These are phyloP conservation scores for Entamoeba invadens DNA, from an alignment of 208 protist species.

Conservation along the genomic window DNA sequence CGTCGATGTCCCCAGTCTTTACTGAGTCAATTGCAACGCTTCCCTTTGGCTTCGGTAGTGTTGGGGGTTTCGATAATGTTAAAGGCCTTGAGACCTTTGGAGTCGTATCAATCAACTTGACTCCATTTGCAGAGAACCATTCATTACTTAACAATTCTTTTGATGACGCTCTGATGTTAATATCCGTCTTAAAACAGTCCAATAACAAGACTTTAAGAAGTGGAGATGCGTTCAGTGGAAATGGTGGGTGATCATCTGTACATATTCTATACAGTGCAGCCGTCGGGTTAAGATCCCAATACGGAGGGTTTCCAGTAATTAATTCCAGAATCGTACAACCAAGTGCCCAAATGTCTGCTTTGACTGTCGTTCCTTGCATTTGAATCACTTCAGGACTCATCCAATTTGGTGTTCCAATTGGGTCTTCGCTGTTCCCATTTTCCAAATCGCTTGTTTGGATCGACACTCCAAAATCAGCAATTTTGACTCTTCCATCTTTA, in stretches of 20 bases:
- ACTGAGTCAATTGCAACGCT: neutral
- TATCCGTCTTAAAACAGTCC: constrained; percentile 19
- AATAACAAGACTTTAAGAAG: constrained; percentile 12
- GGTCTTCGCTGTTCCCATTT: constrained; percentile 50
- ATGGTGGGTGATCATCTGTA: constrained; percentile 4
- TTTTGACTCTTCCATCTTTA: constrained; percentile 17
- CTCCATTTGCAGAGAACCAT: neutral
- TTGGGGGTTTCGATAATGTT: neutral
- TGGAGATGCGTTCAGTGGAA: neutral
- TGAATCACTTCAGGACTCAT: constrained; percentile 22
- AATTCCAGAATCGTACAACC: constrained; percentile 21
- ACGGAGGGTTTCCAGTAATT: constrained; percentile 17
- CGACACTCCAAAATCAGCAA: constrained; percentile 26
- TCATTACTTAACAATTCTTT: constrained; percentile 8
- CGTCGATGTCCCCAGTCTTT: neutral
- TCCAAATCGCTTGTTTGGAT: neutral
- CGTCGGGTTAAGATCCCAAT: neutral
- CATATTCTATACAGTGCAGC: neutral
- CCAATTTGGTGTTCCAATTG: constrained; percentile 15
- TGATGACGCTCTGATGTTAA: constrained; percentile 3
- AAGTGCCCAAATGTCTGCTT: constrained; percentile 22
- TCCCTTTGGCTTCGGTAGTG: neutral
- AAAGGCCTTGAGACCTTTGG: neutral
- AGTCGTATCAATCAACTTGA: neutral
- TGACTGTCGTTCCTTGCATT: neutral